A percentile compares a stretch with the other conserved stretches of the same genome.
Evolutionary conservation across 768 basidiomycete genomes (phyloP).

Genomic region (Leucocoprinus birnbaumii): DNA sequence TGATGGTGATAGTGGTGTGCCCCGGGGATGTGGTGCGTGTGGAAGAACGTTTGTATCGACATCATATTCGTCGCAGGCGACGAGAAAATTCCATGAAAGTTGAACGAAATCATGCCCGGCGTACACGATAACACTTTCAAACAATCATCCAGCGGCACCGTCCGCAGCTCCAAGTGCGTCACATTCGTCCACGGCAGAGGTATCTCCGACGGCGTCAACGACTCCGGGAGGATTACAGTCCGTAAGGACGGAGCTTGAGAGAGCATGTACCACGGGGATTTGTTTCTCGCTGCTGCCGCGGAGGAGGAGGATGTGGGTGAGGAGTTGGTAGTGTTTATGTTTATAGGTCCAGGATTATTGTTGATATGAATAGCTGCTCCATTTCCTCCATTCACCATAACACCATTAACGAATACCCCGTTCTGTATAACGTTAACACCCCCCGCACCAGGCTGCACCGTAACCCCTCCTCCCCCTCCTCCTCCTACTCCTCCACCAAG

Average conservation of each 20-base stretch:
- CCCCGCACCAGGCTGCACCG: background rate
- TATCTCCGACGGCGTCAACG: slow-evolving; percentile 3
- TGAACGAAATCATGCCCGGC: slow-evolving; percentile 3
- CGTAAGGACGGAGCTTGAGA: slow-evolving; percentile 5
- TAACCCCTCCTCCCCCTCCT: background rate
- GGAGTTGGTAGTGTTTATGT: background rate
- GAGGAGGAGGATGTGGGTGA: background rate
- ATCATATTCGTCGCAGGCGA: background rate
- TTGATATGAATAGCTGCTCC: background rate
- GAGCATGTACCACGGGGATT: slow-evolving; percentile 9
- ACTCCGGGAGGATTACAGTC: slow-evolving; percentile 8
- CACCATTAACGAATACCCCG: background rate
- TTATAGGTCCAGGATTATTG: background rate
- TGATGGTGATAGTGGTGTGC: no score
- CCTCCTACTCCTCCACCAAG: background rate
- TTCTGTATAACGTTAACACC: background rate
- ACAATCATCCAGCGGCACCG: slow-evolving; percentile 8
- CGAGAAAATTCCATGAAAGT: slow-evolving; percentile 8
- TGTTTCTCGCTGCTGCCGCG: background rate
- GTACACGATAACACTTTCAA: slow-evolving; percentile 2
- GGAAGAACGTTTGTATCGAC: background rate
- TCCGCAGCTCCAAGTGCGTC: slow-evolving; percentile 8
- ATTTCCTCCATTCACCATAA: background rate
- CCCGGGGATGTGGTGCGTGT: background rate
- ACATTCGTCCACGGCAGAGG: slow-evolving; percentile 4